A percentile compares a stretch with the other conserved stretches of the same genome.
Conservation (phyloP, 2,329 filamentous ascomycete genomes). For the Fragosphaeria purpurea region DNA sequence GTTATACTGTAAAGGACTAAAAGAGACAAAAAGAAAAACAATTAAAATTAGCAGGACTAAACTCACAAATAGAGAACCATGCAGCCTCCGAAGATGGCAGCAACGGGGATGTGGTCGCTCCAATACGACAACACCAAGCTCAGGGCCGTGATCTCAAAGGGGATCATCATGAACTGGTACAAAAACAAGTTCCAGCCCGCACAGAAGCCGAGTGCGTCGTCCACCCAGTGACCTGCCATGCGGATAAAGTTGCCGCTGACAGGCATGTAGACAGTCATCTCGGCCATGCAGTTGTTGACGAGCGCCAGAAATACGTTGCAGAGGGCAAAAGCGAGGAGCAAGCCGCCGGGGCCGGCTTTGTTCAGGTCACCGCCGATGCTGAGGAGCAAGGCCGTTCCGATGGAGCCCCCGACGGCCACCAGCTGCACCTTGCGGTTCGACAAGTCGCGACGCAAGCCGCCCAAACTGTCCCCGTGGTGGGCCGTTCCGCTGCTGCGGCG, state of each 20-base stretch:
- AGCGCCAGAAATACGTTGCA: constrained; percentile 38
- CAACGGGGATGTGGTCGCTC: constrained; percentile 18
- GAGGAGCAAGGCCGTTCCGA: constrained; percentile 48
- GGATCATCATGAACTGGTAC: constrained; percentile 25
- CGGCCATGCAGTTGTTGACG: constrained; percentile 36
- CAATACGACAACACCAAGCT: constrained; percentile 34
- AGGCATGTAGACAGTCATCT: constrained; percentile 53
- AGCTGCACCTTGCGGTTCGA: constrained; percentile 39
- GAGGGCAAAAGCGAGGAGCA: constrained; percentile 48
- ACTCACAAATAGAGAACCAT: constrained; percentile 21
- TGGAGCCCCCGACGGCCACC: constrained; percentile 47
- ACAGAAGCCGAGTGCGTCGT: constrained; percentile 51
- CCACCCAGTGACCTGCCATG: constrained; percentile 53
- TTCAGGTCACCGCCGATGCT: constrained; percentile 46
- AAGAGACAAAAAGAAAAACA: too few species aligned
- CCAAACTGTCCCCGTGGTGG: too few species aligned
- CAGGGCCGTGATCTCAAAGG: constrained; percentile 28
- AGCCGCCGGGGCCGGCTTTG: constrained; percentile 32
- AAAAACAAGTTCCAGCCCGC: constrained; percentile 32
- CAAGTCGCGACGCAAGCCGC: too few species aligned
- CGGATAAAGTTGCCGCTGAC: constrained; percentile 54
- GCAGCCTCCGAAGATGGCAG: constrained; percentile 44
- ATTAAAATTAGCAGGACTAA: neutral
- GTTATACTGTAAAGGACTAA: too few species aligned
- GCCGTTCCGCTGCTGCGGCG: too few species aligned